A percentile compares a stretch with the other conserved stretches of the same genome.
phyloP scores from a whole-genome alignment of 140 eudicot genomes.

The Cichorium intybus region DNA sequence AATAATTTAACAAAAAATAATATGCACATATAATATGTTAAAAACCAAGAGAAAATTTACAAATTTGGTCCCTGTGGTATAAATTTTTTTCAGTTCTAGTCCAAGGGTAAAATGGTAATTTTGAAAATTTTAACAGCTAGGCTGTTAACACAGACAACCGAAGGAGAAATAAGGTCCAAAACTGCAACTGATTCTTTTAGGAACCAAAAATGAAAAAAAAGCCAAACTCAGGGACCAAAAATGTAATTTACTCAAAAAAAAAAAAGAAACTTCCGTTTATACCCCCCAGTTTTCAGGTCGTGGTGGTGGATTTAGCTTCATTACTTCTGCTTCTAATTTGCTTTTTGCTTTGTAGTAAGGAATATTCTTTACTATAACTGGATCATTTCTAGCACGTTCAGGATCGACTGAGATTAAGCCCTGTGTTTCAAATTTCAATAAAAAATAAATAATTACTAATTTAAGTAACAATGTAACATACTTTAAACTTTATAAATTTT shows the following conservation, averaged over 20 bases:
- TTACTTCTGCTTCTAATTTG: slow-evolving; percentile 71
- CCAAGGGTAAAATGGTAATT: not conserved
- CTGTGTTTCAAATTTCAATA: slow-evolving; percentile 47
- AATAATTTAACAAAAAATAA: no score
- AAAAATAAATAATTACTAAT: slow-evolving; percentile 2
- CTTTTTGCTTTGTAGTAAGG: slow-evolving; percentile 77
- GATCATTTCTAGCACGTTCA: slow-evolving; percentile 85
- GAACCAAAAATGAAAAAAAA: not conserved
- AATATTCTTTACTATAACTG: slow-evolving; percentile 71
- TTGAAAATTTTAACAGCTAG: not conserved
- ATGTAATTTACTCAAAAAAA: not conserved
- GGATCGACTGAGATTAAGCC: slow-evolving; percentile 84
- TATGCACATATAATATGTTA: not conserved
- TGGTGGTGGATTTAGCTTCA: slow-evolving; percentile 95
- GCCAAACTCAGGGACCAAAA: not conserved
- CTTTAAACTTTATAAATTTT: slow-evolving; percentile 5
- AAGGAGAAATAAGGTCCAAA: not conserved
- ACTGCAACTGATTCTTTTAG: not conserved
- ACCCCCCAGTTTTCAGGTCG: slow-evolving; percentile 99
- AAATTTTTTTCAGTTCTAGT: no score
- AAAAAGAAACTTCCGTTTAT: not conserved
- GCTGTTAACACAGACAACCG: not conserved
- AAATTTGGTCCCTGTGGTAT: not conserved
- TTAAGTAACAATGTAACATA: not conserved
- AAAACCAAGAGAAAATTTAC: not conserved